Evolutionary conservation across 306 rosid species (phyloP).

Genomic region (Lagenaria siceraria): DNA sequence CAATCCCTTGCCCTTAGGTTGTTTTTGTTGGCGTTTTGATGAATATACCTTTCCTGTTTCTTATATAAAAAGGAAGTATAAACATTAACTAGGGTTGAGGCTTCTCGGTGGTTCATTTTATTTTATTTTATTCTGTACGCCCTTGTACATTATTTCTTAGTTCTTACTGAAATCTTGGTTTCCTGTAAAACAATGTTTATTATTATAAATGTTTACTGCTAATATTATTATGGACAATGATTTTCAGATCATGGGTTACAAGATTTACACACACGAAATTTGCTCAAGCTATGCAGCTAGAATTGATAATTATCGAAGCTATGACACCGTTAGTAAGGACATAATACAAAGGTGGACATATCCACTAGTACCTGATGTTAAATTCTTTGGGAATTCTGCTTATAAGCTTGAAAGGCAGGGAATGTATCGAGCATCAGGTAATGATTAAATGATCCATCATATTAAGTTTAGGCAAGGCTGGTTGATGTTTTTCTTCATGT

Average conservation of each 20-base stretch:
- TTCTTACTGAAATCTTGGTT: too few species aligned
- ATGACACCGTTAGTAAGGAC: slow-evolving; percentile 87
- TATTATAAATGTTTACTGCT: neutral
- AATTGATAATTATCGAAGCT: slow-evolving; percentile 91
- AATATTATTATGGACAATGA: neutral
- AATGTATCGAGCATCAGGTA: slow-evolving; percentile 88
- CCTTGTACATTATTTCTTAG: neutral
- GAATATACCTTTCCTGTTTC: too few species aligned
- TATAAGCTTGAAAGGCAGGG: slow-evolving; percentile 80
- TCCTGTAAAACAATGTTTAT: neutral
- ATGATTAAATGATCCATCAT: slow-evolving; percentile 8
- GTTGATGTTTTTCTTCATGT: neutral
- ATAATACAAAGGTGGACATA: slow-evolving; percentile 97
- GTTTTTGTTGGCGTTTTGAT: too few species aligned
- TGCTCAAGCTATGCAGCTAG: slow-evolving; percentile 90
- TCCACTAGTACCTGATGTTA: slow-evolving; percentile 92
- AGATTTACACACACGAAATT: slow-evolving; percentile 85
- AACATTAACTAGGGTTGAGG: too few species aligned
- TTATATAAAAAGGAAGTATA: too few species aligned
- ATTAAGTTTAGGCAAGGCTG: neutral
- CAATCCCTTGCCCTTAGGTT: too few species aligned
- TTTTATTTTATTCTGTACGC: neutral
- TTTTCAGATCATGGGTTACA: slow-evolving; percentile 94
- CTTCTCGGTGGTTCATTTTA: too few species aligned
- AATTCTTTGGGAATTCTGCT: slow-evolving; percentile 48